Evolutionary conservation across 176 grass and related monocot genomes (phyloP).

Genomic region (Triticum aestivum): IWGSC_CS_RefSeq_v2.1 NC_057810.1:685739907-685740406

Average conservation of each 20-base stretch:
- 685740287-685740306: not conserved
- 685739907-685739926: too few species aligned
- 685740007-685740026: not conserved
- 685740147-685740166: not conserved
- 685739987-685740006: not conserved
- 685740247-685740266: not conserved
- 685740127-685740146: not conserved
- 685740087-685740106: too few species aligned
- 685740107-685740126: not conserved
- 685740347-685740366: not conserved
- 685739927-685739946: too few species aligned
- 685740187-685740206: not conserved
- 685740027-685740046: not conserved
- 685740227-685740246: too few species aligned
- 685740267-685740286: constrained; percentile 26
- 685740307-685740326: not conserved
- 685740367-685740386: not conserved
- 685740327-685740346: too few species aligned
- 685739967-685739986: too few species aligned
- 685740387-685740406: not conserved
- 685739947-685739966: too few species aligned
- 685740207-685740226: too few species aligned
- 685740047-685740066: not conserved
- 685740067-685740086: too few species aligned
- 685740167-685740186: not conserved